These are phyloP conservation scores for Solanum gracilifrons DNA, from an alignment of 257 asterid species.

Conservation along the genomic window DNA sequence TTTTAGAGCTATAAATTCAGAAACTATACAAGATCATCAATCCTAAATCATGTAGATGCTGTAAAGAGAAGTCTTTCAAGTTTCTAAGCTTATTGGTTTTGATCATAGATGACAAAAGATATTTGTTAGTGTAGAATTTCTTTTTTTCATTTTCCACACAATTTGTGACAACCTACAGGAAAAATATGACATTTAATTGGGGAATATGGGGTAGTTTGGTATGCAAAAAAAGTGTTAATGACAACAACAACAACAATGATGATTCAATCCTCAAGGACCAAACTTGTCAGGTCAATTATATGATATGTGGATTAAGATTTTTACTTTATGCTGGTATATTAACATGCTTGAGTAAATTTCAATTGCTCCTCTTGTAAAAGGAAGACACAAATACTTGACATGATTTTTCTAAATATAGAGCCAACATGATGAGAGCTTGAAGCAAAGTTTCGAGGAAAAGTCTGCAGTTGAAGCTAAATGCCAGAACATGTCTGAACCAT, in stretches of 20 bases:
- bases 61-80: neutral
- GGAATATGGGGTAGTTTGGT: neutral
- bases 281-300: neutral
- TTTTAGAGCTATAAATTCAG: neutral
- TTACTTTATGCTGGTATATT: neutral
- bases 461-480: conserved; percentile 73
- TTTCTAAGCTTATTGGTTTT: neutral
- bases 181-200: neutral
- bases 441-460: conserved; percentile 64
- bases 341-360: neutral
- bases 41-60: neutral
- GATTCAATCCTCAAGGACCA: neutral
- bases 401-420: conserved; percentile 25
- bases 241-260: neutral
- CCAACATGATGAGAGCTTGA: conserved; percentile 66
- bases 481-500: conserved; percentile 58
- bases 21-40: neutral
- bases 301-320: neutral
- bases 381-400: neutral
- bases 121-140: neutral
- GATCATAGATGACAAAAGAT: neutral
- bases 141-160: neutral
- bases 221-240: neutral
- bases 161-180: neutral
- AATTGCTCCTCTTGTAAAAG: neutral